Conservation (phyloP, 495 filamentous ascomycete species). For the Neurospora intermedia region DNA sequence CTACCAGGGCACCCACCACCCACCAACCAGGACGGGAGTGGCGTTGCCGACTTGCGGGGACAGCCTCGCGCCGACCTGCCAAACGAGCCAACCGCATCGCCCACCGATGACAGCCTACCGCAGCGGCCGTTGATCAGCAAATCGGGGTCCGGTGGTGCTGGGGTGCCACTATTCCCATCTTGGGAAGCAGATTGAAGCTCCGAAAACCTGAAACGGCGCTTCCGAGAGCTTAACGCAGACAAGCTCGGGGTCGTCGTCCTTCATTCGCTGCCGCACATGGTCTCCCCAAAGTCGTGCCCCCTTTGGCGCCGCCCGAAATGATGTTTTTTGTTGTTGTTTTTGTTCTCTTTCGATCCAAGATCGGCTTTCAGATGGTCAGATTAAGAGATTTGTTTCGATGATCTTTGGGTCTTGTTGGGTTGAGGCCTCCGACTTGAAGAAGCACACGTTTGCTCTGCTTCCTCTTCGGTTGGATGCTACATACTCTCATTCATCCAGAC, state of each 20-base stretch:
- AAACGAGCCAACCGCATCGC: not conserved
- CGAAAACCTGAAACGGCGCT: constrained; percentile 18
- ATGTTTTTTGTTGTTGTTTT: not conserved
- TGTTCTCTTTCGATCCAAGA: not conserved
- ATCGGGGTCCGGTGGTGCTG: not conserved
- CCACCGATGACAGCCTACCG: not conserved
- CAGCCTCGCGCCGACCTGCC: not conserved
- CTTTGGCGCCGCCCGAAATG: not conserved
- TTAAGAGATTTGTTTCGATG: not conserved
- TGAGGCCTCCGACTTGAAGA: not conserved
- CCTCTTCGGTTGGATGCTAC: not conserved
- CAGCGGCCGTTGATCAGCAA: not conserved
- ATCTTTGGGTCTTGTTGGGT: not conserved
- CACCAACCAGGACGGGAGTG: not conserved
- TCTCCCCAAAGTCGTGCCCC: not conserved
- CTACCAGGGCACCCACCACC: no score
- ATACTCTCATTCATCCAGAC: not conserved
- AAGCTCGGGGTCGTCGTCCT: not conserved
- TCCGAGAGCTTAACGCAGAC: constrained; percentile 2
- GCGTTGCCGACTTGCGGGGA: not conserved
- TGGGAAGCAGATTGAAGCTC: not conserved
- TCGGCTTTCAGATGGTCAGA: not conserved
- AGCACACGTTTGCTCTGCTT: not conserved
- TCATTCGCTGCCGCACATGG: not conserved
- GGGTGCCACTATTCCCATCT: not conserved